Base-by-base conservation (phyloP, 164 flowering plant genomes). In the Tetracentron sinense region DNA sequence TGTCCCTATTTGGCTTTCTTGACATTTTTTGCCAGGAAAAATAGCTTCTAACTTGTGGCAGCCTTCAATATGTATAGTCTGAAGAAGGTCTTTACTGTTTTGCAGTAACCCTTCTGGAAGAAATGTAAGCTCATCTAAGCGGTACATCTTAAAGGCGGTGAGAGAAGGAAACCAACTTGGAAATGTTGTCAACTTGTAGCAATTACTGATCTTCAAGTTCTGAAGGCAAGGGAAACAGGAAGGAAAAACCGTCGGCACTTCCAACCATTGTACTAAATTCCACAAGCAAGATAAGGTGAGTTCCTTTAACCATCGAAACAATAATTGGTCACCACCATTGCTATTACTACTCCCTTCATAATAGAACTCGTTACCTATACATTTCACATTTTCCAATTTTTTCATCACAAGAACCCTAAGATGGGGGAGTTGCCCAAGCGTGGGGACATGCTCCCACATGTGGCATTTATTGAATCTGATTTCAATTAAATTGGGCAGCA, bases 221-320 rank as follows among this genome's bases (percentile, higher is more conserved):
- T 60, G 56, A 1, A 76, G 79, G 31, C 35, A 55, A 63, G 72
- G 66, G 10, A 62, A 63, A 49, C 21, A 15, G 14, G 44, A 27
- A 55, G 20, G 42, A 7, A 21, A 12, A 12, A 2, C 57, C 15
- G 33, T 31, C n/a, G n/a, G n/a, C 30, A 46, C 22, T 11, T 35
- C 31, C 25, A 10, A n/a, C 79, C 76, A 76, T 47, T 69, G 64
- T 47, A 56, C 64, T 25, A 70, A 63, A 14, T 53, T 53, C 0
- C 21, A 30, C 72, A 72, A 56, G 3, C 33, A 2, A 11, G 0
- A 0, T 26, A 69, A 19, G 4, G 1, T 4, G 17, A 76, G 61
- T 12, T 29, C 42, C 16, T 54, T 59, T 29, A 76, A 54, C 12
- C 54, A 60, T 5, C 70, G 75, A 42, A 75, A 71, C 21, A 50